Conservation (phyloP, 495 filamentous ascomycete species). For the Chaetomium cochliodes region DNA sequence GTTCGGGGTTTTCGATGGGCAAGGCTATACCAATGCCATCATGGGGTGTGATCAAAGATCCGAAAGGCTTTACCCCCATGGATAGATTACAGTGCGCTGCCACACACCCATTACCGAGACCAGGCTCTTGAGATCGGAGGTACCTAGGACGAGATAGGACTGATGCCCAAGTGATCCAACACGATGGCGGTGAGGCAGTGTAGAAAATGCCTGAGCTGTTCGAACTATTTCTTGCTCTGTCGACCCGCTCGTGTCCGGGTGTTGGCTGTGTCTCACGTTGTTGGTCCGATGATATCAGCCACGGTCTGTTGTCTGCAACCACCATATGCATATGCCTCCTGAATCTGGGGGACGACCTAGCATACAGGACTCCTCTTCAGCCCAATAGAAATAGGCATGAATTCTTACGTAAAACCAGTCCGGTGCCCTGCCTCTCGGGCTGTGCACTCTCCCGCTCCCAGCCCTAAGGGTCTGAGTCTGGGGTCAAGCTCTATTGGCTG, state of each 20-base stretch:
- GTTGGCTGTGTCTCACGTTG: background rate
- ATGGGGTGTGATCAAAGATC: background rate
- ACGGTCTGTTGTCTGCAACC: background rate
- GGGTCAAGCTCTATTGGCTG: background rate
- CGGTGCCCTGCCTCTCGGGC: background rate
- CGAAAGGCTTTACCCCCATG: background rate
- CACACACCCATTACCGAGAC: background rate
- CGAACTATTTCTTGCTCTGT: background rate
- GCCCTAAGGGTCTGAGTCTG: background rate
- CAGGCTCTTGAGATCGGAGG: background rate
- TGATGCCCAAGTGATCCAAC: background rate
- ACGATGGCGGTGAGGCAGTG: background rate
- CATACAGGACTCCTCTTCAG: background rate
- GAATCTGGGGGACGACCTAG: background rate
- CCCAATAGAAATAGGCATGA: background rate
- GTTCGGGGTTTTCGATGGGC: background rate
- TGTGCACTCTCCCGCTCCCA: background rate
- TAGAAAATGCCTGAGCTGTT: background rate
- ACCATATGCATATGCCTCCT: background rate
- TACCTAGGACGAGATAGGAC: background rate
- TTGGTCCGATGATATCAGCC: conserved; percentile 5
- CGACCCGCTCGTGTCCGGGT: background rate
- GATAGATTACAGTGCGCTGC: background rate
- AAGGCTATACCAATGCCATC: background rate
- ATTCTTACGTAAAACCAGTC: conserved; percentile 7